These are phyloP conservation scores for Blastocystis sp. DNA, from an alignment of 352 stramenopile species.

Conservation along the genomic window DNA sequence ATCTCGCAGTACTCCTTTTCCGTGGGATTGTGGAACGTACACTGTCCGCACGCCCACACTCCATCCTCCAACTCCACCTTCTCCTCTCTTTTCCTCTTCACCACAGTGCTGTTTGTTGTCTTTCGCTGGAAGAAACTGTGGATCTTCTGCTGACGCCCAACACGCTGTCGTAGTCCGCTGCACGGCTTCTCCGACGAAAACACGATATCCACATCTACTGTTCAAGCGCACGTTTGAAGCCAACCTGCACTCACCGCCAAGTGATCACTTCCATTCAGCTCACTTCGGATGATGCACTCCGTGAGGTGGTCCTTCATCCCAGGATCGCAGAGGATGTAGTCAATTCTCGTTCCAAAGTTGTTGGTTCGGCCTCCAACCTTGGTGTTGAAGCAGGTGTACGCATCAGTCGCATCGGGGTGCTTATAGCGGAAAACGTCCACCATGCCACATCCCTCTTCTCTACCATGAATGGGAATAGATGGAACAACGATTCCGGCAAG, in stretches of 20 bases:
- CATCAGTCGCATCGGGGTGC: constrained; percentile 77
- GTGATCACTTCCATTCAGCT: constrained; percentile 27
- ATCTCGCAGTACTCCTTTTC: constrained; percentile 1
- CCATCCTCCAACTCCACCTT: background rate
- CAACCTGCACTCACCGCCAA: constrained; percentile 10
- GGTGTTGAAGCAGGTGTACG: constrained; percentile 85
- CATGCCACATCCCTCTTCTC: constrained; percentile 70
- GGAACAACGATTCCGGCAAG: background rate
- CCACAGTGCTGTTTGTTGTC: background rate
- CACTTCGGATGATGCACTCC: background rate
- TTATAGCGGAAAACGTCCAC: constrained; percentile 81
- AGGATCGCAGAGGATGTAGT: constrained; percentile 80
- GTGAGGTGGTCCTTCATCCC: background rate
- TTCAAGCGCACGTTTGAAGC: no score
- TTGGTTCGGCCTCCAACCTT: constrained; percentile 80
- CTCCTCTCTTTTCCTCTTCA: background rate
- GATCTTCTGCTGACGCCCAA: constrained; percentile 34
- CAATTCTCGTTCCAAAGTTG: constrained; percentile 85
- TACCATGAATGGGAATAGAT: background rate
- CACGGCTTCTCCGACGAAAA: background rate
- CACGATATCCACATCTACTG: background rate
- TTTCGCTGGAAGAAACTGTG: background rate
- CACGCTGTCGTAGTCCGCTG: background rate
- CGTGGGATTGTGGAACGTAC: constrained; percentile 4
- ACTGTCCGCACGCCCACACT: constrained; percentile 3